Evolutionary conservation across 2,329 filamentous ascomycete species (phyloP), one percentile per base, ranked within the genome.

Genomic region (Berkeleyomyces rouxiae): DNA sequence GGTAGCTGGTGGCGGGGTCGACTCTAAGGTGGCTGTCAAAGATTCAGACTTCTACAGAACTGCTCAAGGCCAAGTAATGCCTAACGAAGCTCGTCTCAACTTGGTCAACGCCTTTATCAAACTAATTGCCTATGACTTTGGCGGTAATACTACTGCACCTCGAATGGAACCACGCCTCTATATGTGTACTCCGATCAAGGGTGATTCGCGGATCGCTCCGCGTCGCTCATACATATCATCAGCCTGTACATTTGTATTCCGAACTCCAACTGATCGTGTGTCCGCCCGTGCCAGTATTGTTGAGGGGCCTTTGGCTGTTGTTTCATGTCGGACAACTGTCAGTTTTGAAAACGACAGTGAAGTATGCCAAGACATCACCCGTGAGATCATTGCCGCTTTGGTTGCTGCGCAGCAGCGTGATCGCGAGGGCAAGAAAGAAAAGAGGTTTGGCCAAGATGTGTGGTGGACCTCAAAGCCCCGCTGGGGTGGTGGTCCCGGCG

Each of bases 101-200:
- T 73, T 85, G n/a, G 67, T 83, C 10, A 76, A 78, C 2, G 77
- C 82, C 43, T 85, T 85, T 63, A 70, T 85, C 63, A 85, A 85
- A 70, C 76, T 86, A 3, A 77, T 86, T 13, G 78, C 82, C 16
- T 86, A 85, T 68, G 82, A 85, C 66, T 86, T 85, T 70, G 80
- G 82, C 59, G 85, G 83, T 70, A 85, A 79, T 67, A 78, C 84
- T 58, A 74, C 76, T 2, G 74, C 78, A 36, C 74, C 82, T 13
- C 78, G 82, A 47, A 74, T 76, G 33, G 83, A 86, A 67, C 83
- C 83, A 7, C 77, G 83, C 2, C 73, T 86, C 23, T 77, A 83
- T 55, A 70, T 85, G 60, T 74, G 73, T 58, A 74, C 74, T n/a
- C 70, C 72, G 2, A 67, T 69, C 63, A 13, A 44, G 2, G 65